Base-by-base conservation (phyloP, 2,329 filamentous ascomycete species). In the Botrytis paeoniae region DNA sequence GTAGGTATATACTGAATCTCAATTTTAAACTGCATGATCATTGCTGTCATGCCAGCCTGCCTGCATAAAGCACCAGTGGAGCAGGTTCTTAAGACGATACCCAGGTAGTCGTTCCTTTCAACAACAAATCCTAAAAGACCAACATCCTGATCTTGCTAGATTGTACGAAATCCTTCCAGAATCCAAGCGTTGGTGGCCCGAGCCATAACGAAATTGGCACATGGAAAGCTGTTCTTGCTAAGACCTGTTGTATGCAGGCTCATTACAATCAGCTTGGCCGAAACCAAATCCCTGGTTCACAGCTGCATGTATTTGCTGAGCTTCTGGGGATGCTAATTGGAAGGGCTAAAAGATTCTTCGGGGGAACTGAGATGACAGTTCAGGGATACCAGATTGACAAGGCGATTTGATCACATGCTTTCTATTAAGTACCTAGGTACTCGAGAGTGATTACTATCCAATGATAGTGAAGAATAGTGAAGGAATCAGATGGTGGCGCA, bases 391-490 rank as follows among this genome's bases (percentile, higher is more conserved):
- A 51, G 22, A n/a, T n/a, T n/a, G 48, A 51, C 25, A 51, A 25
- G 48, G 25, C 48, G 25, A 51, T 51, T n/a, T 51, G 48, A 51
- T 51, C 48, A 51, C 48, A 51, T 51, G 48, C 10, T 51, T 22
- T 14, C 22, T 51, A 0, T 6, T 0, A 29, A 29, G n/a, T 54
- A 54, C 51, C 51, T 54, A n/a, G 51, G 51, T 54, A 54, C n/a
- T 29, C 51, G n/a, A 54, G 12, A 29, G 51, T 29, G 12, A n/a
- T 29, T 54, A 18, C 25, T 8, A 18, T 29, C 51, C 51, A 54
- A 29, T 54, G 1, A 54, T 0, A 54, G n/a, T n/a, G 5, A 51
- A n/a, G 22, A 1, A 54, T 0, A 54, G n/a, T n/a, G 5, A 51
- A n/a, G 22, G 22, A 51, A n/a, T 25, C 22, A 51, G 12, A n/a